These are phyloP conservation scores for Olyra latifolia DNA, from an alignment of 176 grass and related monocot species.

Conservation along the genomic window DNA sequence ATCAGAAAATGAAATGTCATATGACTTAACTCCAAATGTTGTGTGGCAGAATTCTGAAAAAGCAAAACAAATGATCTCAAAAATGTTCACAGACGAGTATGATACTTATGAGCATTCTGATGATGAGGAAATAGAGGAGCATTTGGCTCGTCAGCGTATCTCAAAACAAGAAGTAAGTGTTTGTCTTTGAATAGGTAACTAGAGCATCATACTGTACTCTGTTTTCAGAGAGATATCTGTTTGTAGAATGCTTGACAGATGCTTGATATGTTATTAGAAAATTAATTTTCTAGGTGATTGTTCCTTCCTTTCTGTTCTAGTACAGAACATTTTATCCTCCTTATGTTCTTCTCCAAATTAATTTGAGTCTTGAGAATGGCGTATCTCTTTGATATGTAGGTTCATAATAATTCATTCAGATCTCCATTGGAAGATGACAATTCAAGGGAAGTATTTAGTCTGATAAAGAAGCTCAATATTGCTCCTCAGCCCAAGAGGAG, in stretches of 20 bases:
- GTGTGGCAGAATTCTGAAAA: conserved; percentile 63
- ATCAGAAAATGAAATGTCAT: conserved; percentile 55
- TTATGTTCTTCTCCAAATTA: conserved; percentile 4
- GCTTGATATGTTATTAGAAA: conserved; percentile 1
- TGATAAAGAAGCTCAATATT: conserved; percentile 96
- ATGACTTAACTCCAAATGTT: conserved; percentile 59
- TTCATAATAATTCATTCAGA: conserved; percentile 45
- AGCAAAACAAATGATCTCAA: conserved; percentile 78
- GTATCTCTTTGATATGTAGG: conserved; percentile 30
- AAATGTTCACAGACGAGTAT: conserved; percentile 84
- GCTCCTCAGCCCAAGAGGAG: conserved; percentile 73
- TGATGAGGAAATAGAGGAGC: conserved; percentile 85
- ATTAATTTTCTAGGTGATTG: neutral
- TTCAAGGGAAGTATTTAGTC: conserved; percentile 90
- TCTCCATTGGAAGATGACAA: conserved; percentile 72
- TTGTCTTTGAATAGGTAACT: conserved; percentile 21
- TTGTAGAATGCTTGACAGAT: neutral
- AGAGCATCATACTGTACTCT: neutral
- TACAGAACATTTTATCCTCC: neutral
- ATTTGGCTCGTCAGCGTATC: conserved; percentile 64
- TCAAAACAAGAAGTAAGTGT: conserved; percentile 61
- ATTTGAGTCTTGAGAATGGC: conserved; percentile 17
- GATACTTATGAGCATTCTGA: conserved; percentile 83
- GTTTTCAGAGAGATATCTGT: neutral
- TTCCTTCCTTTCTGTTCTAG: neutral